Base-by-base conservation (phyloP, 225 moss, liverwort and hornwort genomes). In the Polytrichum formosum region DNA sequence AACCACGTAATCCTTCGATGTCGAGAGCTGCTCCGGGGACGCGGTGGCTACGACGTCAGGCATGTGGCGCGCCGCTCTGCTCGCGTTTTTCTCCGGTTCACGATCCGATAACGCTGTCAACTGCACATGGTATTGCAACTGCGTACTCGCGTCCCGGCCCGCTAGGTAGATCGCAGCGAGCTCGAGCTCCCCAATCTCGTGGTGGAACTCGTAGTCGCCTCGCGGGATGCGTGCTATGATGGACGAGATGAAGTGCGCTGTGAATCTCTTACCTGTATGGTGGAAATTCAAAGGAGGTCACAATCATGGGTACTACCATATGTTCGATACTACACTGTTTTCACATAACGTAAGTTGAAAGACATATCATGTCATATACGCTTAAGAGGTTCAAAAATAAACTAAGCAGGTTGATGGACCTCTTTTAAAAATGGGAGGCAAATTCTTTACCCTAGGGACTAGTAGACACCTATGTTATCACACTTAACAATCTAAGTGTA, bases 21-120 rank as follows among this genome's bases (percentile, higher is more conserved):
- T 22, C 26, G 22, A 2, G 27, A 76, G 71, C 70, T 76, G 75
- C 63, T 76, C 75, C 33, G 19, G 22, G 2, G 75, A 54, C 0
- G 76, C 76, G 5, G 76, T 76, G 5, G 76, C 76, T 1, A 76
- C 76, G 27, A 71, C 76, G 21, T 76, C 76, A 2, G 76, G 76
- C 76, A 71, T 76, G 37, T 25, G 28, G 31, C 76, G 76, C 5
- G 76, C 76, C 6, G 76, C 71, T 20, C 26, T 76, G 17, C 37
- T 54, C 8, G 64, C 64, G 22, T 76, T 71, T 19, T 64, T 21
- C 7, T 0, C 71, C 18, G 76, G 76, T 28, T 33, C 0, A 2
- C 22, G n/a, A 25, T 76, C 76, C 17, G 76, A 76, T 19, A 76
- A 71, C 1, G 56, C 76, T 1, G 76, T 64, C 5, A 76, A 28